Base-by-base conservation (phyloP, 1,139 yeast species). In the Suzukiozyma palmioleophila region DNA sequence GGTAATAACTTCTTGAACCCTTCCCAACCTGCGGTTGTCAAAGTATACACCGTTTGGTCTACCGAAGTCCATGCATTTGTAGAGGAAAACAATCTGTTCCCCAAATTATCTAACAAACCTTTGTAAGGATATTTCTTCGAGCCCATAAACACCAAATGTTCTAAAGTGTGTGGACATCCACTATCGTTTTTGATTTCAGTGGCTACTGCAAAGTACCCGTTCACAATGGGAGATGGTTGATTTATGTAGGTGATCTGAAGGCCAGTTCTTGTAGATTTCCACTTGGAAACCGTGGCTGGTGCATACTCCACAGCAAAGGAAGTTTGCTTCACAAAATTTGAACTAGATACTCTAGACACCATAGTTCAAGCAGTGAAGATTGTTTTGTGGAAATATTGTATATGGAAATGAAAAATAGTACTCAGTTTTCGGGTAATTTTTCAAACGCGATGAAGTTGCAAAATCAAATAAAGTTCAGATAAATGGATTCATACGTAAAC, bases 1-100 rank as follows among this genome's bases (percentile, higher is more conserved):
- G 98, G 98, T 33, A 94, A 71, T 32, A 94, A 64, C 41, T 81
- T 73, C 41, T 77, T 78, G 61, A 94, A 94, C 0, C 97, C 98
- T 41, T 86, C 89, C 96, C 97, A 90, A 6, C 98, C 98, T 0
- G 97, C 97, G 32, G 95, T 81, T 8, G 84, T 77, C 41, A 94
- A 69, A 1, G 96, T 88, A 54, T 92, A 94, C 2, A 89, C 97
- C 0, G 99, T 94, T 56, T 88, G 96, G 60, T 94, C 98, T 3
- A 92, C 86, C 1, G 84, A 89, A 0, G 99, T 92, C 97, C 97
- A 90, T 0, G 99, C 99, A 56, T 94, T 94, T 1, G 98, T 94
- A 8, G 81, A 73, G 1, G 96, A 85, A 60, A 84, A 84, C 49
- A 89, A 81, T 42, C 88, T 65, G 56, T 89, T 88, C 6, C 97